Base-by-base conservation (phyloP, 1,139 yeast genomes). In the Geotrichum candidum region DNA sequence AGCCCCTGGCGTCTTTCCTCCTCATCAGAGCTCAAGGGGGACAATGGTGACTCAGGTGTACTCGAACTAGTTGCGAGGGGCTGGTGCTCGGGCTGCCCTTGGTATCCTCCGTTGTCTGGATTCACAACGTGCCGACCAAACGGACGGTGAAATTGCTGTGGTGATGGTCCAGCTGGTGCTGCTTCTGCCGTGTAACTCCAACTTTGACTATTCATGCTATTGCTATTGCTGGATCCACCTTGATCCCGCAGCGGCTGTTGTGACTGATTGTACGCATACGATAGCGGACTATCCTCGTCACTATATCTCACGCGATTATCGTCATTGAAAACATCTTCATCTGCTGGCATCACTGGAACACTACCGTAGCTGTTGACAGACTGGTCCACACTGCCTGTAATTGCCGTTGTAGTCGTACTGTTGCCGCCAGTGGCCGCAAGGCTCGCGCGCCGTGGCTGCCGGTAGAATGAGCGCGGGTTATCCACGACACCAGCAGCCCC, bases 401-500 rank as follows among this genome's bases (percentile, higher is more conserved):
- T 15, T 5, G 31, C 6, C 9, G 29, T 18, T 33, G 3, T 53
- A 35, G 9, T 52, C n/a, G 13, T 57, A 58, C 3, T 53, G 11
- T 4, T 58, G 51, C n/a, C 52, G 50, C 23, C 41, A 38, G 35
- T 59, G 38, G 41, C 25, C 53, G 11, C 23, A 3, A n/a, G 23
- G 9, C 48, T 41, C 18, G 9, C 29, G 1, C 58, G 52, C 11
- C 58, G 38, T 13, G 61, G 61, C 7, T 53, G 33, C 9, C 61
- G 38, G 48, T 54, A 54, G 22, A 59, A 59, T 33, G 61, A 54
- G 11, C 55, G 53, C 23, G 54, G 52, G 22, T 59, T 54, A 18
- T 35, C 53, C 22, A 51, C 53, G 25, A 25, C 46, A 13, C 35
- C 52, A 15, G 50, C 59, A n/a, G 41, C 55, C n/a, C 45, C 27